A percentile compares a stretch with the other conserved stretches of the same genome.
These are phyloP conservation scores for Ophioceras dolichostomum DNA, from an alignment of 2,329 filamentous ascomycete species.

Conservation along the genomic window DNA sequence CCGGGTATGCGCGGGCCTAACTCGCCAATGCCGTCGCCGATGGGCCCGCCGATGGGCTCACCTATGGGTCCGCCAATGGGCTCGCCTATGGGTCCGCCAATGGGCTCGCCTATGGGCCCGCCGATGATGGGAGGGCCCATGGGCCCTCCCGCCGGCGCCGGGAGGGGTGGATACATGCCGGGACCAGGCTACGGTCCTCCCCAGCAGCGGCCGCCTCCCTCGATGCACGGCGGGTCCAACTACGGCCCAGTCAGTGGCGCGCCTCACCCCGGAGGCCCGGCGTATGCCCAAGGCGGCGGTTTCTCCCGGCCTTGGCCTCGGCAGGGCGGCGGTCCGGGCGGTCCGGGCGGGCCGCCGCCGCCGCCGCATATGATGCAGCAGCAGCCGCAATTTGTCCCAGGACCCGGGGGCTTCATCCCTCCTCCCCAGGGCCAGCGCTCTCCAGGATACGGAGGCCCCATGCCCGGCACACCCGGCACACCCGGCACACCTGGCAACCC, in stretches of 20 bases:
- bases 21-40: constrained; percentile 2
- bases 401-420: constrained; percentile 6
- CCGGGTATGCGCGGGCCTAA: constrained; percentile 8
- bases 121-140: neutral
- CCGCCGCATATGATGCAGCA: neutral
- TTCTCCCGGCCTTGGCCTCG: constrained; percentile 4
- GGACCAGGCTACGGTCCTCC: constrained; percentile 8
- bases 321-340: neutral
- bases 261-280: constrained; percentile 1
- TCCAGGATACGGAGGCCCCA: constrained; percentile 7
- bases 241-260: constrained; percentile 5
- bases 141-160: constrained; percentile 5
- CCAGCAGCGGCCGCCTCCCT: constrained; percentile 8
- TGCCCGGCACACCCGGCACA: too few relatives aligned
- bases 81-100: neutral
- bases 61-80: neutral
- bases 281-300: constrained; percentile 5
- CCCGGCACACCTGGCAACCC: too few relatives aligned
- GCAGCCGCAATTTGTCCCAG: neutral
- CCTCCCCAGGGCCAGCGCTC: constrained; percentile 15
- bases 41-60: neutral
- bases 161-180: constrained; percentile 8
- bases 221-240: constrained; percentile 2
- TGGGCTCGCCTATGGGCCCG: neutral
- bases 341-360: constrained; percentile 4